Evolutionary conservation across 306 rosid species (phyloP), one percentile per base, ranked within the genome.

Genomic region (Mucuna pruriens): DNA sequence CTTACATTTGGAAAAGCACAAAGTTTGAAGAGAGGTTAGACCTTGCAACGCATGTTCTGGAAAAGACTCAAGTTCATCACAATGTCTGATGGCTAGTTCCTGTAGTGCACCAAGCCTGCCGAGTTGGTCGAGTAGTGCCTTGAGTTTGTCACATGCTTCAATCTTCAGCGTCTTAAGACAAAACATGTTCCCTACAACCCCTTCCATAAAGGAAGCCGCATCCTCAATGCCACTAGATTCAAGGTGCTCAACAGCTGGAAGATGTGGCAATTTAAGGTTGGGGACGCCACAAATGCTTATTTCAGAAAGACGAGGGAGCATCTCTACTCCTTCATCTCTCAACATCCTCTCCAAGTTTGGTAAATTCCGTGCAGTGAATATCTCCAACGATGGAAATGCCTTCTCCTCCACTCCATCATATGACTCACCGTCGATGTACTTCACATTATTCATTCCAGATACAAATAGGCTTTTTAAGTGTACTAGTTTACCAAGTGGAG

Each of bases 1-100:
- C n/a, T 6, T 11, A 19, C 65, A 51, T 0, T 0, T 0, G 0
- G 0, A 0, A 48, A 33, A 29, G 0, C 0, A 0, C 62, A 71
- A 31, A 29, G 31, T 17, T 72, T 4, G 20, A 1, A 73, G 78
- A 36, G 65, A 73, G 12, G 7, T 17, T 17, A 73, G 3, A 33
- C 51, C 78, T 73, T 55, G 65, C 22, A 52, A 3, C 33, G 19
- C 77, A 33, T 51, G 40, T 44, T 72, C 64, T 0, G 48, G 23
- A 15, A 72, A 49, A 5, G 46, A 72, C 48, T 72, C 63, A 8
- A 71, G 17, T 31, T 71, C 63, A 9, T 9, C 7, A 33, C 64
- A 51, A 9, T 0, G 0, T 0, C 0, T 4, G 34, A 52, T 17
- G 1, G 0, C 2, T 1, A 72, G 34, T 0, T 19, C 7, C 5